Base-by-base conservation (phyloP, 441 rosid species). In the Oxalis stricta region DNA sequence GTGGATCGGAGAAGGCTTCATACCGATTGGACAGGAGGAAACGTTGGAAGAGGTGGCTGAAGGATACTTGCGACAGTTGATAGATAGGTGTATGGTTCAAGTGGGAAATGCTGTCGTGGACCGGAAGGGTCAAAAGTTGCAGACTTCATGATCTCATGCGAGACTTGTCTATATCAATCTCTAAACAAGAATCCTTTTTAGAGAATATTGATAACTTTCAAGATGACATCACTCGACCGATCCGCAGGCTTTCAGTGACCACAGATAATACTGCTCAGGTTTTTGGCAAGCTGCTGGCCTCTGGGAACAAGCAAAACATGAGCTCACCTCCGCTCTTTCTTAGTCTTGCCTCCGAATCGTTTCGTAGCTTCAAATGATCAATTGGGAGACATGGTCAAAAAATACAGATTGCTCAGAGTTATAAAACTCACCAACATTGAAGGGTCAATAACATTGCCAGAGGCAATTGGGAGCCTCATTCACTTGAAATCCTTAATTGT, bases 1-100 rank as follows among this genome's bases (percentile, higher is more conserved):
- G 29, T 64, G 61, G 69, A 44, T 50, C 5, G 58, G 61, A 13
- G 65, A 64, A 55, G 50, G 65, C 14, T 16, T 50, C 8, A 21
- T 50, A 22, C 40, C 48, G 16, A 38, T 15, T 5, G 17, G 40
- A 19, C 37, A 39, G n/a, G 58, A 52, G 13, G 8, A n/a, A n/a
- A n/a, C n/a, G 1, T 1, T 48, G 42, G 58, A 58, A 42, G 58
- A 50, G 7, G 43, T 46, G 16, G 58, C 48, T 4, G 22, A 59
- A 24, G 16, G 31, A 33, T 50, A 55, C 38, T 39, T 55, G 14
- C 22, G 14, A 36, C 53, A 50, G 17, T 30, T 59, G 39, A 46
- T 59, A 40, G 47, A 42, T 41, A 50, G 64, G 56, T 45, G 47
- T 14, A 39, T 54, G 61, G 55, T 53, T 44, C 69, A 50, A 35